Evolutionary conservation across 306 rosid species (phyloP), one percentile per base, ranked within the genome.

Genomic region (Elaeagnus macrophylla): DNA sequence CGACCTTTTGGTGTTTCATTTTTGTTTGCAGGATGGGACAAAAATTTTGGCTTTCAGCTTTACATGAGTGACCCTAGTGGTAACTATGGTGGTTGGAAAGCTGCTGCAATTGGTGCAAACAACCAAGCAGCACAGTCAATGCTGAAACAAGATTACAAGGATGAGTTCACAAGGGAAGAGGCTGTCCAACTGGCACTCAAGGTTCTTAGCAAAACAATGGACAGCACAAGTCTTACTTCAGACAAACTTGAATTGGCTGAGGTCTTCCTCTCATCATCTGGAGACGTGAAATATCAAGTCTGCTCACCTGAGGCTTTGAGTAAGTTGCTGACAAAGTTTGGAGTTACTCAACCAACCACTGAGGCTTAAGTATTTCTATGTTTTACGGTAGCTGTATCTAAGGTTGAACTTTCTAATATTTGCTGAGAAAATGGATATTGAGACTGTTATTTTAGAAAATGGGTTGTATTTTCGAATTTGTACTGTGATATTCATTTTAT

Each of bases 191-290:
- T 74, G 39, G 75, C 75, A 42, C 65, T 74, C 45, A 74, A 74
- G 75, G 79, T 69, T 60, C 68, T 74, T 38, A 74, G 79, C 49
- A 74, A 74, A 60, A 69, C 79, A 16, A 74, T 69, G 79, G 79
- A 74, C 51, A 74, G 79, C 75, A 74, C 79, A 13, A 74, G 75
- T 60, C 65, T 74, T 11, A 69, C 72, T 65, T 70, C 75, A 11
- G 75, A 74, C 37, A 74, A 74, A 62, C 79, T 74, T 45, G 79
- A 74, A 54, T 61, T 74, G 49, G 68, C 75, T 35, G 79, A 69
- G 68, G 66, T 74, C 25, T 69, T 60, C 57, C 61, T 60, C 48
- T 74, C 67, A 6, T 72, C 79, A 17, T 44, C 79, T 8, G 75
- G 79, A 32, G 56, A 54, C 35, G 79, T 74, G 19, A 74, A 69